These are phyloP conservation scores for Aspergillus bombycis DNA, from an alignment of 2,329 filamentous ascomycete species.

Conservation along the genomic window DNA sequence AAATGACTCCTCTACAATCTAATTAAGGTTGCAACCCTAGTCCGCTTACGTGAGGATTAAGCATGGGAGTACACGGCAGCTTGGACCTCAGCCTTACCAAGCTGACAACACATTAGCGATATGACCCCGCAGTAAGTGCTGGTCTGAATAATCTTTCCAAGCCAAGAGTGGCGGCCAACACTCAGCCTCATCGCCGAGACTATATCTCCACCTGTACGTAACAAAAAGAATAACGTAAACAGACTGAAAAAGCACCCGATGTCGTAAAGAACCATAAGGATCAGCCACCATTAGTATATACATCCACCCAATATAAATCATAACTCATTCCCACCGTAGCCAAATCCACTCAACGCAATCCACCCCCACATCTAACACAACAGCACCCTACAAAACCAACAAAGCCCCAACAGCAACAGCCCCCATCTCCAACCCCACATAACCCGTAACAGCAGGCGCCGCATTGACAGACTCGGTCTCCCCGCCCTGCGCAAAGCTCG, in stretches of 20 bases:
- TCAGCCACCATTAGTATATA: background rate
- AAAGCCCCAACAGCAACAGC: conserved; percentile 1
- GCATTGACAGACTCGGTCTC: background rate
- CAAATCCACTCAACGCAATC: no score
- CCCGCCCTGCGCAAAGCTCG: background rate
- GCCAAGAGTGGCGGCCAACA: background rate
- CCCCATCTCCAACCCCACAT: background rate
- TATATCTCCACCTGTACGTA: background rate
- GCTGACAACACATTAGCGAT: background rate
- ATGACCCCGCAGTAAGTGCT: background rate
- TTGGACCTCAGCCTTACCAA: background rate
- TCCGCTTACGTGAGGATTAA: background rate
- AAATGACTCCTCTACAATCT: background rate
- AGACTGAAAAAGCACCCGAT: background rate
- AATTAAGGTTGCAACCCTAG: background rate
- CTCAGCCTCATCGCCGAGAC: background rate
- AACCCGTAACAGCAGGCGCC: background rate
- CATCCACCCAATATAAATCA: background rate
- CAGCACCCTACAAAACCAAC: background rate
- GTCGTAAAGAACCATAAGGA: background rate
- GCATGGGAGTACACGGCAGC: no score
- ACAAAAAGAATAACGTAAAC: background rate
- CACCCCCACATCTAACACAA: background rate
- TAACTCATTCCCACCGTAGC: background rate
- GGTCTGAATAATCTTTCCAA: background rate